phyloP scores from a whole-genome alignment of 768 basidiomycete genomes.

The Boletellus ananiceps region DNA sequence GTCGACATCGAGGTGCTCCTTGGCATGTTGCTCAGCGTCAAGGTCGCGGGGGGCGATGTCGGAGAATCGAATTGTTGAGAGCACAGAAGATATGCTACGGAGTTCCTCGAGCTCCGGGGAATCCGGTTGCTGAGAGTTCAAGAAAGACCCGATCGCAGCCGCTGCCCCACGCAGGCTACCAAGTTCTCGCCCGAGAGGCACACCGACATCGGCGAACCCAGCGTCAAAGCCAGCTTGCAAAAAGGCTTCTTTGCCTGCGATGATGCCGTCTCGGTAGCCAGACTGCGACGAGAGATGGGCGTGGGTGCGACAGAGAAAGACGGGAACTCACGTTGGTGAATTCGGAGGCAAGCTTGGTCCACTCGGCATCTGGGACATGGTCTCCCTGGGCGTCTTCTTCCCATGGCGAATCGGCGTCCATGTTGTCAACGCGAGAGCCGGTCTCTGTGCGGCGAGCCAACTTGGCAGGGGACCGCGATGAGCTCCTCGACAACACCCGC shows the following conservation, averaged over 20 bases:
- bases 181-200: conserved; percentile 69
- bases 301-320: not conserved
- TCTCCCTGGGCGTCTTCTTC: conserved; percentile 40
- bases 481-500: not conserved
- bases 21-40: conserved; percentile 75
- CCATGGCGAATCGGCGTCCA: conserved; percentile 53
- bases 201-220: conserved; percentile 71
- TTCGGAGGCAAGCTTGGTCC: conserved; percentile 61
- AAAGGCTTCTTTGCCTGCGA: conserved; percentile 80
- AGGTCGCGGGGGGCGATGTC: conserved; percentile 73
- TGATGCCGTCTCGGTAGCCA: conserved; percentile 96
- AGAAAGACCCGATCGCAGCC: conserved; percentile 56
- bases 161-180: conserved; percentile 73
- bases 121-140: conserved; percentile 33
- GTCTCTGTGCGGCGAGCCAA: too few species aligned
- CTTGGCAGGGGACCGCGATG: not conserved
- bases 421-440: not conserved
- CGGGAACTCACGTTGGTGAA: conserved; percentile 59
- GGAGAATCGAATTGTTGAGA: conserved; percentile 58
- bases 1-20: conserved; percentile 49
- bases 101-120: conserved; percentile 37
- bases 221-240: conserved; percentile 89
- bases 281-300: conserved; percentile 43
- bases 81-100: conserved; percentile 48
- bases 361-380: conserved; percentile 49